These are phyloP conservation scores for Bauhinia variegata DNA, from an alignment of 306 rosid genomes.

Conservation along the genomic window DNA sequence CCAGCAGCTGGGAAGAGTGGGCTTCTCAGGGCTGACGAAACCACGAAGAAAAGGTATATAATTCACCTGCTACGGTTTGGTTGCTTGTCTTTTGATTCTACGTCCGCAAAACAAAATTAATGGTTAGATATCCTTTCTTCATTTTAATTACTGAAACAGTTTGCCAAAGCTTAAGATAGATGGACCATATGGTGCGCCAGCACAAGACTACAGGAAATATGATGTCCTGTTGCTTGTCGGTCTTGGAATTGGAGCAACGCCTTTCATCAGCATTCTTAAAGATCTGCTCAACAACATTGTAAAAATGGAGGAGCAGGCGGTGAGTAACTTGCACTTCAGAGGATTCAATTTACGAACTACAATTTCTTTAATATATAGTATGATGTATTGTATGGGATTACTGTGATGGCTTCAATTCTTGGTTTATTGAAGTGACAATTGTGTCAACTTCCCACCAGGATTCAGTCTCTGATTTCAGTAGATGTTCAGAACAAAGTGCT, in stretches of 20 bases:
- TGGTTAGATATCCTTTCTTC: slow-evolving; percentile 6
- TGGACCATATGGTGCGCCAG: slow-evolving; percentile 98
- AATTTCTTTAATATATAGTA: background rate
- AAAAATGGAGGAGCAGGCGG: slow-evolving; percentile 94
- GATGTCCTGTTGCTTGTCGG: slow-evolving; percentile 95
- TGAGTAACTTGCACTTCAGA: slow-evolving; percentile 66
- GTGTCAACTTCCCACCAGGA: slow-evolving; percentile 56
- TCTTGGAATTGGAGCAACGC: slow-evolving; percentile 98
- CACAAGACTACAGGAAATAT: slow-evolving; percentile 88
- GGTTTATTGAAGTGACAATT: slow-evolving; percentile 9
- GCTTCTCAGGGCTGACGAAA: slow-evolving; percentile 94
- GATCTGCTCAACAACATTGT: slow-evolving; percentile 91
- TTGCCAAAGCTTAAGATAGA: slow-evolving; percentile 93
- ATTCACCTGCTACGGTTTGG: slow-evolving; percentile 9
- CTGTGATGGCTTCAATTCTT: too few relatives aligned
- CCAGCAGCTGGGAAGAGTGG: slow-evolving; percentile 96
- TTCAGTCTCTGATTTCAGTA: slow-evolving; percentile 60
- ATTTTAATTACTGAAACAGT: slow-evolving; percentile 45
- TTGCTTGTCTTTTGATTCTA: slow-evolving; percentile 18
- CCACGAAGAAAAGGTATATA: slow-evolving; percentile 79
- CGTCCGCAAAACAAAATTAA: slow-evolving; percentile 21
- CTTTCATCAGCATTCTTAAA: slow-evolving; percentile 93
- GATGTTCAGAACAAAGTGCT: slow-evolving; percentile 60
- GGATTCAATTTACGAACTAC: too few relatives aligned
- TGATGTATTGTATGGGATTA: background rate